A percentile compares a stretch with the other conserved stretches of the same genome.
Evolutionary conservation across 257 asterid genomes (phyloP).

Genomic region (Paulownia fortunei): DNA sequence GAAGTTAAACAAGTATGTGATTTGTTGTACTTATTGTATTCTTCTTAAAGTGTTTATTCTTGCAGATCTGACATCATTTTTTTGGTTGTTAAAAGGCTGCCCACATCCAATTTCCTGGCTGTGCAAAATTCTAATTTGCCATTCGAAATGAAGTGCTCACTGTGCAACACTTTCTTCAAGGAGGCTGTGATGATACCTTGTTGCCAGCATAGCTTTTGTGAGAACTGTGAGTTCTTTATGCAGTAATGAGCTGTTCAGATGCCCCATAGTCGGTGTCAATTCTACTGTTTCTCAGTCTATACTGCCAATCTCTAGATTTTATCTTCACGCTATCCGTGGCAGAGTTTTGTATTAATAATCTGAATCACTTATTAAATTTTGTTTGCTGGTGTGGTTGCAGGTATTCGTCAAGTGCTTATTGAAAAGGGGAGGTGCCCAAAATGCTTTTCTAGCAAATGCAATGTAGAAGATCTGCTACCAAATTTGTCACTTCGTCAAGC

Average conservation of each 20-base stretch:
- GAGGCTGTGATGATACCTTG: constrained; percentile 98
- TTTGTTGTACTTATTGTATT: neutral
- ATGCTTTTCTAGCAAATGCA: constrained; percentile 75
- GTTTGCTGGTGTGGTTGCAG: constrained; percentile 46
- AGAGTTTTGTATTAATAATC: neutral
- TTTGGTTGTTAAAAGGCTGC: constrained; percentile 42
- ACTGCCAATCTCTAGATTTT: neutral
- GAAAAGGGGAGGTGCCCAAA: constrained; percentile 81
- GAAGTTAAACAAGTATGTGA: constrained; percentile 58
- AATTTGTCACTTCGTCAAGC: constrained; percentile 82
- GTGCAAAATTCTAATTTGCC: constrained; percentile 51
- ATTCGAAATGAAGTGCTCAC: constrained; percentile 70
- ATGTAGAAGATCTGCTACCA: constrained; percentile 73
- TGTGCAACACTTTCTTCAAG: constrained; percentile 76
- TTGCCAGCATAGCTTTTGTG: constrained; percentile 96
- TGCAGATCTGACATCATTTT: constrained; percentile 36
- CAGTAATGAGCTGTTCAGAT: constrained; percentile 19
- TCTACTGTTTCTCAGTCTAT: neutral
- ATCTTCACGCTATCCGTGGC: neutral
- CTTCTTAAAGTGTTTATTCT: constrained; percentile 15
- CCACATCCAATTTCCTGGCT: constrained; percentile 40
- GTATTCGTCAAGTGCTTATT: constrained; percentile 66
- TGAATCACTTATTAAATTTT: constrained; percentile 5
- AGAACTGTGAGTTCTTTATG: constrained; percentile 71
- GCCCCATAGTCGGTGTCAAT: neutral